phyloP scores from a whole-genome alignment of 495 filamentous ascomycete species.

The Neurospora sp. region DNA sequence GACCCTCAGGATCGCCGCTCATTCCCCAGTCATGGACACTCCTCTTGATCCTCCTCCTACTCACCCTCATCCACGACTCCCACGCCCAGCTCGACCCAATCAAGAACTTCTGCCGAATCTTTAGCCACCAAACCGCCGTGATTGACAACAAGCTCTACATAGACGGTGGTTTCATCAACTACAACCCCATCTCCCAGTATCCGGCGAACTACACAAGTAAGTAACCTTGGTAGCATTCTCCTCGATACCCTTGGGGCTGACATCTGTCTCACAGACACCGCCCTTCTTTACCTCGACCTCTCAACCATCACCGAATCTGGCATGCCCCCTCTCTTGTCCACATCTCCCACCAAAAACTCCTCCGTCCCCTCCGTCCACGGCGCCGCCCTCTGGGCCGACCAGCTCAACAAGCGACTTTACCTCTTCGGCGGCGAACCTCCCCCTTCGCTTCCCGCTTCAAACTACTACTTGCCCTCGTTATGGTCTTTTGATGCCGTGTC shows the following conservation, averaged over 20 bases:
- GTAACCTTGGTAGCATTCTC: conserved; percentile 1
- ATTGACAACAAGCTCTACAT: conserved; percentile 43
- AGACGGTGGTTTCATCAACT: conserved; percentile 42
- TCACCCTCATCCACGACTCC: neutral
- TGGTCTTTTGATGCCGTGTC: conserved; percentile 36
- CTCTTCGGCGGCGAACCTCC: conserved; percentile 39
- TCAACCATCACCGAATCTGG: conserved; percentile 22
- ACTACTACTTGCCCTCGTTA: conserved; percentile 22
- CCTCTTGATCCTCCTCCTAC: neutral
- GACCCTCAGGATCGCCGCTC: neutral
- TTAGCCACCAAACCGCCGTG: conserved; percentile 40
- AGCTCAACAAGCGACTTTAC: conserved; percentile 43
- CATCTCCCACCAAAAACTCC: conserved; percentile 37
- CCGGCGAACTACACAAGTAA: conserved; percentile 40
- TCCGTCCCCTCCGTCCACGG: conserved; percentile 35
- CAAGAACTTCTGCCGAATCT: conserved; percentile 41
- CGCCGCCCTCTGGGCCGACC: conserved; percentile 41
- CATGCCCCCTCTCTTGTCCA: conserved; percentile 40
- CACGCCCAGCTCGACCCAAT: conserved; percentile 25
- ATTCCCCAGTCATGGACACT: neutral
- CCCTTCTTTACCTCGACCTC: conserved; percentile 41
- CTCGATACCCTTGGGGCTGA: neutral
- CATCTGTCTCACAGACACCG: conserved; percentile 23
- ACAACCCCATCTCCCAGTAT: conserved; percentile 35
- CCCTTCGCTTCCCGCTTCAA: conserved; percentile 1